Base-by-base conservation (phyloP, 1,284 basidiomycete species). In the Tilletiaria anomala region DNA sequence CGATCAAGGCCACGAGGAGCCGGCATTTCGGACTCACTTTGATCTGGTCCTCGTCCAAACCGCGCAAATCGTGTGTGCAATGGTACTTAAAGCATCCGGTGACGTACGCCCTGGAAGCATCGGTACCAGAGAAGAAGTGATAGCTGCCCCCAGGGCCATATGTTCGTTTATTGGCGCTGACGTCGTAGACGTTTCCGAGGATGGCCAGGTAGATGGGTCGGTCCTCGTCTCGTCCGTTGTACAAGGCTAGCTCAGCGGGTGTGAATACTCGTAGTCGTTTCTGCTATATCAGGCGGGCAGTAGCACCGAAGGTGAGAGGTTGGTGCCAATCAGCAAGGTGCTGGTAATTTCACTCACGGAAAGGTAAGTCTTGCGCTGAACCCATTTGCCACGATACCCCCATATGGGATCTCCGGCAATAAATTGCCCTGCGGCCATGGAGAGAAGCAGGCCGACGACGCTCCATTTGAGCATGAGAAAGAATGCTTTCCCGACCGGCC, bases 171-270 rank as follows among this genome's bases (percentile, higher is more conserved):
- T 78, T 78, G 33, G 71, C 70, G 24, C 78, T 77, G 32, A 97
- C 91, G 62, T 97, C 89, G 70, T 80, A 96, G 2, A 97, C 87
- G 42, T 83, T 79, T 15, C 86, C 84, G 61, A 87, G 82, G 60
- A 96, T 82, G 17, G 54, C 45, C 18, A 60, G 70, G 70, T 88
- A 94, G 39, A 91, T 70, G 15, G 87, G 85, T 57, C 73, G 77
- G 26, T 70, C 71, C n/a, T 73, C 68, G 44, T 78, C 73, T 20
- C 68, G 69, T 31, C 91, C 91, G 65, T 91, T 82, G 68, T 77
- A 88, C 48, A 74, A 70, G 18, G 76, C 70, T 24, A 97, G 73
- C 48, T 76, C 67, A 1, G 69, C 59, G 58, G 83, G 81, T 32
- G 82, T 82, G 67, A 86, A 86, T 33, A 83, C 68, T 22, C 76